phyloP scores from a whole-genome alignment of 208 protist species.

The Leishmania major region DNA sequence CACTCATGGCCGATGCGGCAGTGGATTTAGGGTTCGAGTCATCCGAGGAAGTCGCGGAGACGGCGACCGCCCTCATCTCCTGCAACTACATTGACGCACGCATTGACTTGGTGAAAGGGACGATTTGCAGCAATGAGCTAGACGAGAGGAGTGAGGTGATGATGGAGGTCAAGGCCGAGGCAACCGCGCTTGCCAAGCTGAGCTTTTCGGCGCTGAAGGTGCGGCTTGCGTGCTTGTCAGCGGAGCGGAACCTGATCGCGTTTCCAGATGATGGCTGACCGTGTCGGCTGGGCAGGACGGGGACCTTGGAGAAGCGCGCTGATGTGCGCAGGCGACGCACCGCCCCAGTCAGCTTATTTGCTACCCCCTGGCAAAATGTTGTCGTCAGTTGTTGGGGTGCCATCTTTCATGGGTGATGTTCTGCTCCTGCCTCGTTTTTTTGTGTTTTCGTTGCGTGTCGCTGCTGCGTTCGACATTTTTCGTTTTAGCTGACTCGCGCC shows the following conservation, averaged over 20 bases:
- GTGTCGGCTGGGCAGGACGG: too few species aligned
- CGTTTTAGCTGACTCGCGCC: neutral
- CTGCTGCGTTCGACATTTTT: neutral
- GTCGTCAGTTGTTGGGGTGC: neutral
- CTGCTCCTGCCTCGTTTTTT: neutral
- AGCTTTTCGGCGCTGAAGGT: conserved; percentile 19
- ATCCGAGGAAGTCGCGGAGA: conserved; percentile 6
- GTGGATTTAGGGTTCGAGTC: conserved; percentile 17
- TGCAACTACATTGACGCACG: conserved; percentile 20
- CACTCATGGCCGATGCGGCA: conserved; percentile 24
- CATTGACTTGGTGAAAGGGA: conserved; percentile 20
- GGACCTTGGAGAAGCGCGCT: neutral
- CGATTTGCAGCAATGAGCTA: conserved; percentile 2
- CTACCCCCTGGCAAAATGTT: neutral
- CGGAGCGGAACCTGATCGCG: conserved; percentile 29
- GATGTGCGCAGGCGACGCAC: neutral
- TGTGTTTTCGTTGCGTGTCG: neutral
- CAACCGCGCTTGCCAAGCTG: conserved; percentile 16
- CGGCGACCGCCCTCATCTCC: conserved; percentile 12
- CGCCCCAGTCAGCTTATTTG: neutral
- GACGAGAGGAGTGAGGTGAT: neutral
- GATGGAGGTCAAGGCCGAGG: neutral
- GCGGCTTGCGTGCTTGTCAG: conserved; percentile 21
- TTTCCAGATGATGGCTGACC: conserved; percentile 9
- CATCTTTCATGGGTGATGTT: neutral